phyloP scores from a whole-genome alignment of 345 rosid species.

The Gossypium anomalum region DNA sequence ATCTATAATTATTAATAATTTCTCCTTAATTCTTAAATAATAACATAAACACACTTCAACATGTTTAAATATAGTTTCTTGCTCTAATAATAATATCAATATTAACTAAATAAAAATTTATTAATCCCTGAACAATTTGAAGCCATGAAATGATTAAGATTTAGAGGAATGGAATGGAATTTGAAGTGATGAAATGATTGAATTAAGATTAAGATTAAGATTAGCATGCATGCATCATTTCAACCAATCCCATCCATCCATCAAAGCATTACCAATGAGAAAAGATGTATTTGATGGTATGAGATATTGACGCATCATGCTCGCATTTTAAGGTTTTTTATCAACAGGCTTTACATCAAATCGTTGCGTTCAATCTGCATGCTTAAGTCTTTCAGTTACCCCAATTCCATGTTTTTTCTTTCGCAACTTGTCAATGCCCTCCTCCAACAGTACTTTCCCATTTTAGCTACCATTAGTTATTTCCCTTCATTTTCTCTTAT shows the following conservation, averaged over 20 bases:
- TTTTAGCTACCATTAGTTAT: background rate
- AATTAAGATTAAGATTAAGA: background rate
- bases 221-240: constrained; percentile 39
- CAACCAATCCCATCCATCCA: constrained; percentile 41
- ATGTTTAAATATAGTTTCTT: no score
- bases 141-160: no score
- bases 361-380: constrained; percentile 24
- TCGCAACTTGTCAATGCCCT: constrained; percentile 10
- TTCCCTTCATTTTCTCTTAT: background rate
- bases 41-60: accelerated
- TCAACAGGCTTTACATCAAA: constrained; percentile 43
- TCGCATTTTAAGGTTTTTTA: constrained; percentile 32
- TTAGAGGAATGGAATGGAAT: no score
- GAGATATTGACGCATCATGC: constrained; percentile 46
- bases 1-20: no score
- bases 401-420: background rate
- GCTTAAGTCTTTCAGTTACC: constrained; percentile 1
- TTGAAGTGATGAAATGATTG: no score
- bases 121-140: no score
- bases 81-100: no score
- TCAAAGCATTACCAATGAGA: constrained; percentile 24
- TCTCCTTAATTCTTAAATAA: no score
- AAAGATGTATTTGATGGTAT: constrained; percentile 21
- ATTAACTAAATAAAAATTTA: no score
- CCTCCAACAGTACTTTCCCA: constrained; percentile 1